Base-by-base conservation (phyloP, 805 yeast genomes). In the Metschnikowia colocasiae region DNA sequence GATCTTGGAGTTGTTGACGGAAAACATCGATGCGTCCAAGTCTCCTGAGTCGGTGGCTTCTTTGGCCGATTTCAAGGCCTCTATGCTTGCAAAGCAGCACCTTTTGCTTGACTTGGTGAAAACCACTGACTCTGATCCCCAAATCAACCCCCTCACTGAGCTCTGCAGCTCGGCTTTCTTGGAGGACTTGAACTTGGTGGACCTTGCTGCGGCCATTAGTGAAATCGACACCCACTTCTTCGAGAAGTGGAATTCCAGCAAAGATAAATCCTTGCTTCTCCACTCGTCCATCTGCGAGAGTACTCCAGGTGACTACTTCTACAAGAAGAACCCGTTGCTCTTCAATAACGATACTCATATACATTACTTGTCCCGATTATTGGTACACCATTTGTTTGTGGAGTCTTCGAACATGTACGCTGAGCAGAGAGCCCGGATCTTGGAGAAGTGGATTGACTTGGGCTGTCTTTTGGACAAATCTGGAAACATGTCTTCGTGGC, bases 401-500 rank as follows among this genome's bases (percentile, higher is more conserved):
- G 83, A 80, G 51, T 57, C 65, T n/a, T 57, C 58, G 6, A 51
- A 56, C 16, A 51, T 63, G 2, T 45, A 48, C 10, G 54, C 64
- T 18, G 78, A 71, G 48, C 61, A 64, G 26, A 75, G 94, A 49
- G 95, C 95, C 0, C 66, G 77, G 35, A 59, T 90, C 3, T 63
- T 92, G 31, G 81, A 82, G 40, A 84, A 81, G 60, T 92, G 98
- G 98, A 85, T 91, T 36, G 81, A 82, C 50, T 71, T 92, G 37
- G 98, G 97, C 3, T 80, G 85, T 52, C 69, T 73, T 23, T 78
- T 92, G 51, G 94, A 88, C 58, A 79, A 79, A 50, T 69, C 79
- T 26, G 98, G 98, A 42, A 95, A 92, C 61, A 88, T 89, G 91
- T 91, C 90, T 0, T 83, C 94, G 26, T 92, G 97, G 97, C 69